Conservation (phyloP, 2,329 filamentous ascomycete species). For the Hymenoscyphus linearis region DNA sequence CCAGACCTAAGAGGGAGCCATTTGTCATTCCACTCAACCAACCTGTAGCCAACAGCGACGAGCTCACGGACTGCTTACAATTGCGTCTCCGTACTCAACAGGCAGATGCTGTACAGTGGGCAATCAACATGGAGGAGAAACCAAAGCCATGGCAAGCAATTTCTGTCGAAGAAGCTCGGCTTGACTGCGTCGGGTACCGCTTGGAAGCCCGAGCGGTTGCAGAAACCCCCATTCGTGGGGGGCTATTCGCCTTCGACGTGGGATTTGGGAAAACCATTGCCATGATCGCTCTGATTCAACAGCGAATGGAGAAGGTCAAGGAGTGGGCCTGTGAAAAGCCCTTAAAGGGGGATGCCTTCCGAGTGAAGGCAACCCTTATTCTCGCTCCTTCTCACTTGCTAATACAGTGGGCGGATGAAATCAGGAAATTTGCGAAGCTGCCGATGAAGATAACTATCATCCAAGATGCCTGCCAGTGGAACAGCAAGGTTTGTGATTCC, state of each 20-base stretch:
- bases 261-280: conserved; percentile 64
- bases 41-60: neutral
- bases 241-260: conserved; percentile 58
- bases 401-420: conserved; percentile 47
- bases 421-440: conserved; percentile 33
- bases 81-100: neutral
- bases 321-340: neutral
- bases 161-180: conserved; percentile 51
- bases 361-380: conserved; percentile 53
- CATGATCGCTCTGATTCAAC: conserved; percentile 50
- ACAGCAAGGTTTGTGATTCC: too few relatives aligned
- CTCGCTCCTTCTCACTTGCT: conserved; percentile 51
- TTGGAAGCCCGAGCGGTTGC: conserved; percentile 48
- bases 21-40: neutral
- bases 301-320: conserved; percentile 32
- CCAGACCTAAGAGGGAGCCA: neutral
- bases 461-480: too few relatives aligned
- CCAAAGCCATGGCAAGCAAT: conserved; percentile 33
- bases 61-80: neutral
- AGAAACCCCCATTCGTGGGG: conserved; percentile 44
- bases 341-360: conserved; percentile 14
- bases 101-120: neutral
- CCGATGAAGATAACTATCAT: too few relatives aligned
- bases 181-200: conserved; percentile 49
- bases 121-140: conserved; percentile 41